Evolutionary conservation across 2,329 filamentous ascomycete species (phyloP).

Genomic region (Fusarium nematophilum): DNA sequence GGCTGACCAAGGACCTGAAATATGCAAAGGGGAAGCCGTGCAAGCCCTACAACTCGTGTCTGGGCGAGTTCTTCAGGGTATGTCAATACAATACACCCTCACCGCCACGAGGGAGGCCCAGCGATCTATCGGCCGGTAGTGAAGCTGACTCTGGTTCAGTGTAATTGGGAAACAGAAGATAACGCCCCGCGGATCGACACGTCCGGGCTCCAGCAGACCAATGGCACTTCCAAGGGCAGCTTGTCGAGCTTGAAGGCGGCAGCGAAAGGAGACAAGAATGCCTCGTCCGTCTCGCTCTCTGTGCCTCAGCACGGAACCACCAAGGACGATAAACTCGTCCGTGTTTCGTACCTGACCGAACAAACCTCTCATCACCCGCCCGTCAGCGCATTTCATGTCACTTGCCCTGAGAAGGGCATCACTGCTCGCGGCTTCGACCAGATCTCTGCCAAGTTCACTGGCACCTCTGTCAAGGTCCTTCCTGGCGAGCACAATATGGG

Average conservation of each 20-base stretch:
- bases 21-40: conserved; percentile 98
- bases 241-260: conserved; percentile 61
- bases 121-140: not conserved
- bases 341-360: conserved; percentile 94
- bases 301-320: conserved; percentile 61
- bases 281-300: conserved; percentile 62
- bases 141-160: conserved; percentile 61
- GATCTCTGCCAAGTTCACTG: conserved; percentile 96
- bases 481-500: conserved; percentile 94
- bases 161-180: conserved; percentile 94
- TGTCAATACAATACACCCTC: conserved; percentile 46
- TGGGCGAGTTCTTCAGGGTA: conserved; percentile 97
- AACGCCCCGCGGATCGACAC: conserved; percentile 74
- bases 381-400: conserved; percentile 94
- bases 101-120: not conserved
- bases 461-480: conserved; percentile 90
- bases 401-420: conserved; percentile 91
- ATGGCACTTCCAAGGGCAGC: conserved; percentile 54
- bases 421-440: conserved; percentile 93
- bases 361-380: conserved; percentile 98
- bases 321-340: conserved; percentile 66
- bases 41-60: conserved; percentile 97
- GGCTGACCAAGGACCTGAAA: conserved; percentile 99
- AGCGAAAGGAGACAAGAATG: conserved; percentile 57
- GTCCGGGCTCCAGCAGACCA: conserved; percentile 50